Base-by-base conservation (phyloP, 495 filamentous ascomycete genomes). In the Aspergillus campestris region DNA sequence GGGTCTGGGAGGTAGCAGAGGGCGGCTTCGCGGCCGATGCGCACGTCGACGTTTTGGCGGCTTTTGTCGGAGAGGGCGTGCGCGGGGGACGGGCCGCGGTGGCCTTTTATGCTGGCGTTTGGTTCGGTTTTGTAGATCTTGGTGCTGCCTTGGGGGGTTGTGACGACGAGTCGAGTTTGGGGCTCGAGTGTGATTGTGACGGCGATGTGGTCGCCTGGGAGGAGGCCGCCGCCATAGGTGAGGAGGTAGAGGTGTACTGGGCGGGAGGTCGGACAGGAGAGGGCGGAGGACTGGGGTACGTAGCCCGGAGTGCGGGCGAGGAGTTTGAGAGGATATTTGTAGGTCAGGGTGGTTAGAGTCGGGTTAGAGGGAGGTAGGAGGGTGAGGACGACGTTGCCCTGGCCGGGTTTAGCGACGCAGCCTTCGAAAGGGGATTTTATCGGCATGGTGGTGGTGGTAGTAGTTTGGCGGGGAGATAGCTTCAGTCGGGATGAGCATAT, bases 1-100 rank as follows among this genome's bases (percentile, higher is more conserved):
- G 92, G 91, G 59, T 98, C 92, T 0, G 94, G 94, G n/a, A 95
- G 77, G 15, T 95, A 83, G 58, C 86, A 87, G n/a, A 96, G 68
- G 3, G 82, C 83, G 3, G 84, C 80, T 31, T 71, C 71, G 3
- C 71, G 53, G 41, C 70, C 70, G 12, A 96, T 68, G 6, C 62
- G 61, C n/a, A 85, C 82, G 30, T 69, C 69, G 43, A 94, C 65
- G 3, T 66, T 65, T 62, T 98, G 92, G 13, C 78, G 67, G 30
- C 85, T 89, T 48, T 84, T 67, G 43, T 72, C 64, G 31, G 62
- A 61, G 13, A 64, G 38, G 38, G 44, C 32, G 30, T 51, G 62
- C 24, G 48, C 49, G 13, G 57, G 55, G 45, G 53, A 24, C 18
- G 18, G 53, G 44, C 53, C 50, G 33, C 62, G 55, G 15, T 58